Percentiles rank a stretch among this genome's conserved stretches.
These are phyloP conservation scores for Bruguiera gymnorhiza DNA, from an alignment of 345 rosid species.

Conservation along the genomic window DNA sequence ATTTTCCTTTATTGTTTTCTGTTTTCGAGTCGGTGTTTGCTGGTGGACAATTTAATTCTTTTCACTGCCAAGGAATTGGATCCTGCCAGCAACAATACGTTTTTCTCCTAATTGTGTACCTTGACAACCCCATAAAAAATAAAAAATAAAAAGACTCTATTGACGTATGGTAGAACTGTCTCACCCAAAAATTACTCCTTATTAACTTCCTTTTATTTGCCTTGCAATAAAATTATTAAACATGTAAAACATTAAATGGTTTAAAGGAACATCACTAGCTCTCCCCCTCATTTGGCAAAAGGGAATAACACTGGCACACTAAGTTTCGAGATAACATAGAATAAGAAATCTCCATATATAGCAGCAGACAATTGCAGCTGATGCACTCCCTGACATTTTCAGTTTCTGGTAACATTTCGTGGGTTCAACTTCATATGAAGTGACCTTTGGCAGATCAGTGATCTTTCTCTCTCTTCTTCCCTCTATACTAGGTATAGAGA, in stretches of 20 bases:
- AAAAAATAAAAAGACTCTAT: no score
- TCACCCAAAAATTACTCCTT: background rate
- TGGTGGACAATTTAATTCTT: background rate
- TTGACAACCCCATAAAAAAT: no score
- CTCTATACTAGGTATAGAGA: background rate
- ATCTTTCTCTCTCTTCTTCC: background rate
- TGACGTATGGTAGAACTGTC: no score
- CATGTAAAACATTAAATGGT: background rate
- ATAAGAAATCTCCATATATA: constrained; percentile 27
- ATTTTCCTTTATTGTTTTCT: background rate
- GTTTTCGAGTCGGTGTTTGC: background rate
- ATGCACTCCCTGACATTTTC: constrained; percentile 10
- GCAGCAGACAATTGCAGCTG: constrained; percentile 26
- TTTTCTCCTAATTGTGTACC: background rate
- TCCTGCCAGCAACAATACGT: constrained; percentile 15
- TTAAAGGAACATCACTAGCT: constrained; percentile 11
- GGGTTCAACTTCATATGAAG: constrained; percentile 8
- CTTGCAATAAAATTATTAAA: background rate
- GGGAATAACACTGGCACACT: constrained; percentile 21
- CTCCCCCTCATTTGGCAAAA: constrained; percentile 23
- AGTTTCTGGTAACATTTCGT: constrained; percentile 11
- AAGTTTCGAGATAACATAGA: constrained; percentile 18
- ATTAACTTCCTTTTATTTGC: background rate
- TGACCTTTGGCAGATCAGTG: constrained; percentile 3
- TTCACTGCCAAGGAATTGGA: constrained; percentile 6